Evolutionary conservation across 352 stramenopile species (phyloP).

Genomic region (Phytopythium cucurbitacearum): DNA sequence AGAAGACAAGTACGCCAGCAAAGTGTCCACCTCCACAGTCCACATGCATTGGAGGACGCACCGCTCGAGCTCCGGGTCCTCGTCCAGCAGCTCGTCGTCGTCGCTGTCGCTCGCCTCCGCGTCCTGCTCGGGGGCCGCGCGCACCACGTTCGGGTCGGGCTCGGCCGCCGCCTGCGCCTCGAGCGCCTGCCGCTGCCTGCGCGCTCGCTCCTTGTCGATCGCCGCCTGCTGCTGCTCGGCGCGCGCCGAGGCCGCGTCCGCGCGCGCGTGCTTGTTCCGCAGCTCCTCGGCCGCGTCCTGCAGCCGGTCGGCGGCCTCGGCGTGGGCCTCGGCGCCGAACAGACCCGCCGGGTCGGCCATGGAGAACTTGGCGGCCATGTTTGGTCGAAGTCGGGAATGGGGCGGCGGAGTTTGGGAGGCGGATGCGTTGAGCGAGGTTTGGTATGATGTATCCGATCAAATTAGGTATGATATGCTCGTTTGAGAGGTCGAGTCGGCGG

Average conservation of each 20-base stretch:
- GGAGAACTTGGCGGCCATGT: constrained; percentile 77
- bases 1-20: too few relatives aligned
- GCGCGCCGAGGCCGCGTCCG: constrained; percentile 14
- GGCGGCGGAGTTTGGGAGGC: not conserved
- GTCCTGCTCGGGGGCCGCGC: constrained; percentile 15
- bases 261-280: constrained; percentile 50
- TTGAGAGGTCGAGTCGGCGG: too few relatives aligned
- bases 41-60: constrained; percentile 11
- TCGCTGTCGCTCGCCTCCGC: constrained; percentile 39
- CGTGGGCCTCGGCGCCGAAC: constrained; percentile 63
- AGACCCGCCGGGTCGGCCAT: constrained; percentile 73
- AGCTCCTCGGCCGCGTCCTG: constrained; percentile 69
- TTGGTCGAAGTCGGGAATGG: constrained; percentile 7
- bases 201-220: constrained; percentile 15
- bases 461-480: too few relatives aligned
- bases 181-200: constrained; percentile 18
- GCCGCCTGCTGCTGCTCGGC: constrained; percentile 1
- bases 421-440: constrained; percentile 1
- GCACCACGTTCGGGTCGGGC: constrained; percentile 19
- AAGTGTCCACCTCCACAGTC: not conserved
- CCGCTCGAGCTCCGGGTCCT: constrained; percentile 73
- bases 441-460: too few relatives aligned
- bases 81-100: constrained; percentile 56
- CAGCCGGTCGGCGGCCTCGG: constrained; percentile 72
- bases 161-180: constrained; percentile 22